These are phyloP conservation scores for Prunus yedoensis DNA, from an alignment of 331 rosid genomes.

Conservation along the genomic window DNA sequence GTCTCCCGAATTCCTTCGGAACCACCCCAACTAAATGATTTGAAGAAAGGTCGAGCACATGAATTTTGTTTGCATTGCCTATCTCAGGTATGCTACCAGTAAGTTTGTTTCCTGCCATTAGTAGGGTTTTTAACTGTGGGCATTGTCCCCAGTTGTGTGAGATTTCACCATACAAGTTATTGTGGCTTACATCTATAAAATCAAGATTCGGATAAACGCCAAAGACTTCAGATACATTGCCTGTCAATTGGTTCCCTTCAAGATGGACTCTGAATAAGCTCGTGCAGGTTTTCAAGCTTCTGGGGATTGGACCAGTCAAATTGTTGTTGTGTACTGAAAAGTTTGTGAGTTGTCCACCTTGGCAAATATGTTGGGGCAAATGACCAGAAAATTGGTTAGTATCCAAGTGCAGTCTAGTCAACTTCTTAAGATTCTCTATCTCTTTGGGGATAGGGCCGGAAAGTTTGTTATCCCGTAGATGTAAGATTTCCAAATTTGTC, in stretches of 20 bases:
- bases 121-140: neutral
- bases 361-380: conserved; percentile 36
- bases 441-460: too few species aligned
- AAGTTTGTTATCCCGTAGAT: too few species aligned
- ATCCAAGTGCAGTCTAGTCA: too few species aligned
- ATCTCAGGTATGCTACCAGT: too few species aligned
- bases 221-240: conserved; percentile 37
- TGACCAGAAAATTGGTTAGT: conserved; percentile 7
- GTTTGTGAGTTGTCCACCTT: conserved; percentile 17
- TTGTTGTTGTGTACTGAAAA: conserved; percentile 14
- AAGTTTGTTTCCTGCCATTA: conserved; percentile 5
- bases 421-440: too few species aligned
- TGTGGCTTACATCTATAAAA: conserved; percentile 21
- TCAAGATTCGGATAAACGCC: conserved; percentile 36
- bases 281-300: conserved; percentile 37
- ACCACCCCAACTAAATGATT: too few species aligned
- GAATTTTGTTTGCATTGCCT: too few species aligned
- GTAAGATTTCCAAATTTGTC: too few species aligned
- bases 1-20: too few species aligned
- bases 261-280: conserved; percentile 31
- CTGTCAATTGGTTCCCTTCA: conserved; percentile 24
- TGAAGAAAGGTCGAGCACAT: too few species aligned
- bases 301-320: conserved; percentile 32
- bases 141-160: conserved; percentile 7
- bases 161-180: conserved; percentile 33